A percentile compares a stretch with the other conserved stretches of the same genome.
Conservation (phyloP, 2,329 filamentous ascomycete genomes). For the Nemania sp. region DNA sequence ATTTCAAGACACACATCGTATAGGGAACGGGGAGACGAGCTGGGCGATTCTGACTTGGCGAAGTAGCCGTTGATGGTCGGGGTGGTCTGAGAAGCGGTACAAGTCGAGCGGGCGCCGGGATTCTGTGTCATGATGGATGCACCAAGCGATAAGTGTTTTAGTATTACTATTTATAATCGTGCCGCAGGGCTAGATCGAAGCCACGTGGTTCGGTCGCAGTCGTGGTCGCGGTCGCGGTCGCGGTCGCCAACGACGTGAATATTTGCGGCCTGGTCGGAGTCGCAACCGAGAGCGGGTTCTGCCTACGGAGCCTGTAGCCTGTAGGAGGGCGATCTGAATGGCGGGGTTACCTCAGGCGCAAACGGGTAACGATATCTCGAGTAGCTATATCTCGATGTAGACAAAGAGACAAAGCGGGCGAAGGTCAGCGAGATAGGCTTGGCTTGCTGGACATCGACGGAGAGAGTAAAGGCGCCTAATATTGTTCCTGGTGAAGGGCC, state of each 20-base stretch:
- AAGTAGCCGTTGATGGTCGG: slow-evolving; percentile 21
- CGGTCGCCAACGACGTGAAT: neutral
- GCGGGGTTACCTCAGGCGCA: neutral
- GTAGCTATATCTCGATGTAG: neutral
- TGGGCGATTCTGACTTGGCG: slow-evolving; percentile 15
- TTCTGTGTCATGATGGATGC: slow-evolving; percentile 25
- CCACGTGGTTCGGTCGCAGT: slow-evolving; percentile 2
- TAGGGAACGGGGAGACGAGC: slow-evolving; percentile 23
- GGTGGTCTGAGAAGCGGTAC: slow-evolving; percentile 6
- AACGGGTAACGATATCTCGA: neutral
- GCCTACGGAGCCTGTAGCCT: neutral
- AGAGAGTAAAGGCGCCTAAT: neutral
- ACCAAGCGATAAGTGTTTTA: neutral
- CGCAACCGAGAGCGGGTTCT: neutral
- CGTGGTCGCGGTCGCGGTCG: neutral
- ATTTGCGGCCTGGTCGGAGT: neutral
- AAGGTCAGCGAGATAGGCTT: neutral
- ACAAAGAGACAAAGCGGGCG: too few relatives aligned
- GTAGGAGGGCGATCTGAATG: neutral
- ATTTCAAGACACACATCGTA: slow-evolving; percentile 45
- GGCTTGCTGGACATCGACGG: neutral
- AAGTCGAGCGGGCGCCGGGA: slow-evolving; percentile 14
- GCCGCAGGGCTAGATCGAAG: neutral
- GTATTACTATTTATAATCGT: neutral
- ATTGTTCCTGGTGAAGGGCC: neutral